Base-by-base conservation (phyloP, 23 red algal genomes). In the Gracilariopsis chorda region DNA sequence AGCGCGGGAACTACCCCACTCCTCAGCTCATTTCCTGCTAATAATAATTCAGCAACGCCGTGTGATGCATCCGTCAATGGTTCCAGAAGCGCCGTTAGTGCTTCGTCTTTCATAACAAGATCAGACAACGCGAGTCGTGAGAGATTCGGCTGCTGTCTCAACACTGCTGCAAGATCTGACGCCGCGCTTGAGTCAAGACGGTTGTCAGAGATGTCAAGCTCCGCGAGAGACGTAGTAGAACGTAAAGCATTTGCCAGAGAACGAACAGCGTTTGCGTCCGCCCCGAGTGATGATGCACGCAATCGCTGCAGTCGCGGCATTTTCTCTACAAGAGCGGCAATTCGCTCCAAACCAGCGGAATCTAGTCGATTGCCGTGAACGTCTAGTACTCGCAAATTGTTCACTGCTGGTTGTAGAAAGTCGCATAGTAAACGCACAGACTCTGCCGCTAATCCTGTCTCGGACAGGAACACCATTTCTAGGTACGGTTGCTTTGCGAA, bases 121-220 rank as follows among this genome's bases (percentile, higher is more conserved):
- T 94, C 95, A 5, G 45, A 47, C 46, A 98, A 64, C 45, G 82
- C 58, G 2, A 98, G 61, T 6, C 83, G 88, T 77, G 85, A 67
- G 1, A 98, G 82, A 19, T 84, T 25, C 0, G 91, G 42, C 37
- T 83, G 34, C 13, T 20, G 21, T 5, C 37, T 24, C 17, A 98
- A 58, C 27, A 47, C 44, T 49, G 23, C 42, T 25, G 79, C 95
- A 24, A 98, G 78, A 25, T 33, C 76, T 19, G 63, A 17, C 30
- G 90, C 90, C 32, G 85, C 85, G 24, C 35, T 58, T 2, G 49
- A 29, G 19, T 83, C 84, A 17, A 98, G 3, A 13, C 65, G 60
- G 53, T 98, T 98, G 58, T 98, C 90, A 8, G 91, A 88, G n/a
- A 94, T 37, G 74, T 98, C 95, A 8, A 98, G 84, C 2, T 61